A percentile compares a stretch with the other conserved stretches of the same genome.
phyloP scores from a whole-genome alignment of 2,329 filamentous ascomycete species.

The Colletotrichum sp. region DNA sequence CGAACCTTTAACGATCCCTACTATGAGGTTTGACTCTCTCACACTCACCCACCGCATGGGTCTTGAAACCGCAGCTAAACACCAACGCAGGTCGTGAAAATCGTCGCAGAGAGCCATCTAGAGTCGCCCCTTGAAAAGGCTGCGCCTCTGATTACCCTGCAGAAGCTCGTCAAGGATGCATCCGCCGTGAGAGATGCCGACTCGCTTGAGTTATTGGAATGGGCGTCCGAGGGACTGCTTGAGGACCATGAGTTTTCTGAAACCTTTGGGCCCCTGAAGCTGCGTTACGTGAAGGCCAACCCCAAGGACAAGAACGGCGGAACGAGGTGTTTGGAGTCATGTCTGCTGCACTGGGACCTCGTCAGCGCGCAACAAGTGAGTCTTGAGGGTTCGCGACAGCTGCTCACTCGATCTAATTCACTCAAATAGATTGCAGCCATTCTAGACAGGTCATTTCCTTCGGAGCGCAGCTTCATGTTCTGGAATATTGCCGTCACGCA shows the following conservation, averaged over 20 bases:
- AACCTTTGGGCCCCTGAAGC: constrained; percentile 55
- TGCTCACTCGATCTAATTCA: not conserved
- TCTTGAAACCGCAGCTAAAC: not conserved
- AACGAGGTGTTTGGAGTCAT: constrained; percentile 55
- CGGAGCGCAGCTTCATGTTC: constrained; percentile 55
- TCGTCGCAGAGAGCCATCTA: constrained; percentile 56
- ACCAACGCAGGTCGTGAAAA: constrained; percentile 45
- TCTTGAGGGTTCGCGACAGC: not conserved
- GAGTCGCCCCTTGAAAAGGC: constrained; percentile 54
- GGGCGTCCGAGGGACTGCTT: constrained; percentile 48
- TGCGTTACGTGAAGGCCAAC: constrained; percentile 57
- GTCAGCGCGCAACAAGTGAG: constrained; percentile 61
- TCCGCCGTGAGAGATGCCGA: constrained; percentile 54
- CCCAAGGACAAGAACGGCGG: constrained; percentile 49
- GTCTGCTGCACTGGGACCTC: constrained; percentile 60
- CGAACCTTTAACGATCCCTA: constrained; percentile 58
- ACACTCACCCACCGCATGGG: not conserved
- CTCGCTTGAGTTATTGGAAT: constrained; percentile 59
- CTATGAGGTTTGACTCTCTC: constrained; percentile 50
- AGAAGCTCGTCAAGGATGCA: constrained; percentile 51
- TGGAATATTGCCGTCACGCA: constrained; percentile 61
- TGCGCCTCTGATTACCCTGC: constrained; percentile 47
- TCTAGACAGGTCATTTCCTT: constrained; percentile 55
- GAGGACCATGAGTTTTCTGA: constrained; percentile 46
- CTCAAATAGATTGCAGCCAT: constrained; percentile 55